Conservation (phyloP, 2,329 filamentous ascomycete genomes). For the Fusarium protoensiforme region DNA sequence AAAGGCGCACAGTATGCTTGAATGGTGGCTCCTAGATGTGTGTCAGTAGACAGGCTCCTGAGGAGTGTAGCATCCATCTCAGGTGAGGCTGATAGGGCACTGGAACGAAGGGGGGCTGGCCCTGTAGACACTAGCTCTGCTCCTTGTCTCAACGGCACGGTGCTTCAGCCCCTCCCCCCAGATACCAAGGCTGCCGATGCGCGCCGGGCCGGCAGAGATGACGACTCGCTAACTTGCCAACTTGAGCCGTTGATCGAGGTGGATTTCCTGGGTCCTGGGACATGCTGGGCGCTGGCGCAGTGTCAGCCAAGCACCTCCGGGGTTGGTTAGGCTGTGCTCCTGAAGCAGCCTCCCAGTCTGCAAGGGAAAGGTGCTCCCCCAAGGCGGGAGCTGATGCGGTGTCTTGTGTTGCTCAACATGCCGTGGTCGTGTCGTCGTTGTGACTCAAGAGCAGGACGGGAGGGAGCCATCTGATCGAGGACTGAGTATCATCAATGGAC, state of each 20-base stretch:
- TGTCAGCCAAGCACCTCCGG: slow-evolving; percentile 18
- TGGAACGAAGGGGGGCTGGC: neutral
- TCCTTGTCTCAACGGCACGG: slow-evolving; percentile 3
- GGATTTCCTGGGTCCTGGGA: slow-evolving; percentile 18
- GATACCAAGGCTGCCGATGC: slow-evolving; percentile 4
- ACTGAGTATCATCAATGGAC: slow-evolving; percentile 11
- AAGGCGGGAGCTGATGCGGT: slow-evolving; percentile 40
- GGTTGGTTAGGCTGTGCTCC: slow-evolving; percentile 15
- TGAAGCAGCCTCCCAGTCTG: slow-evolving; percentile 13
- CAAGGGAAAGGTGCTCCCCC: slow-evolving; percentile 16
- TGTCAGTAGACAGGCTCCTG: neutral
- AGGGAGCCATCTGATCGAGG: slow-evolving; percentile 25
- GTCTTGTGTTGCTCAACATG: slow-evolving; percentile 34
- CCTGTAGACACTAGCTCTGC: neutral
- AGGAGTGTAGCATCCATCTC: neutral
- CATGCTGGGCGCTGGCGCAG: slow-evolving; percentile 22
- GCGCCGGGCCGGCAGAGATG: slow-evolving; percentile 1
- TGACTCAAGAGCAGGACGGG: slow-evolving; percentile 17
- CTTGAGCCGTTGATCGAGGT: slow-evolving; percentile 4
- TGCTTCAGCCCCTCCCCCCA: neutral
- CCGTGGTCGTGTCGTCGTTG: slow-evolving; percentile 12
- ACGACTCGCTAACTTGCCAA: neutral
- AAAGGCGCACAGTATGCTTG: neutral
- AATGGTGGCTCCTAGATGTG: neutral
- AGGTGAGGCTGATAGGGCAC: neutral